Conservation (phyloP, 176 grass and related monocot species). For the Raddia guianensis region DNA sequence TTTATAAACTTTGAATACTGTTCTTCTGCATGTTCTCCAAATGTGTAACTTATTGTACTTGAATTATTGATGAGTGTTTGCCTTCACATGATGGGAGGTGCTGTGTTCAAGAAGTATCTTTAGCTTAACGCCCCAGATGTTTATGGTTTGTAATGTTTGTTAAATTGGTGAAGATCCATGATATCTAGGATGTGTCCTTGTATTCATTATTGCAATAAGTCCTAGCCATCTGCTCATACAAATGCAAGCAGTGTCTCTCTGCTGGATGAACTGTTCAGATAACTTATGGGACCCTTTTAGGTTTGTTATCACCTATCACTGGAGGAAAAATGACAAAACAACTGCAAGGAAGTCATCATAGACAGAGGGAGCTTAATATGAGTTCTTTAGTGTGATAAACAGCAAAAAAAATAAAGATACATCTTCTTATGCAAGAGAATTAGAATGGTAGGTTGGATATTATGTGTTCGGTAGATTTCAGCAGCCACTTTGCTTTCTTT, state of each 20-base stretch:
- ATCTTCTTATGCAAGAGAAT: slow-evolving; percentile 21
- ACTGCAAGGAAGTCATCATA: not conserved
- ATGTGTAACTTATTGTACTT: not conserved
- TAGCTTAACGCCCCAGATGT: not conserved
- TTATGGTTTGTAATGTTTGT: not conserved
- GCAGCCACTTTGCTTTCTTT: slow-evolving; percentile 5
- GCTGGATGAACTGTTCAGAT: not conserved
- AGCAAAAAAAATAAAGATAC: not conserved
- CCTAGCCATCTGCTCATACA: not conserved
- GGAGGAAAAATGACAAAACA: slow-evolving; percentile 6
- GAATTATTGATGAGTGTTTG: not conserved
- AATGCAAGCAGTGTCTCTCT: not conserved
- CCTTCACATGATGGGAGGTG: not conserved
- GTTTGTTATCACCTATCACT: not conserved
- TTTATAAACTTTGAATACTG: slow-evolving; percentile 2
- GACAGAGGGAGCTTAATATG: not conserved
- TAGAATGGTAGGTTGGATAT: slow-evolving; percentile 5
- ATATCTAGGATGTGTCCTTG: slow-evolving; percentile 15
- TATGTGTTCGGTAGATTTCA: not conserved
- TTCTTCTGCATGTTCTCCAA: not conserved
- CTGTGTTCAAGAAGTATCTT: not conserved
- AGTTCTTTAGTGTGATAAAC: not conserved
- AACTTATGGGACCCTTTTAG: not conserved
- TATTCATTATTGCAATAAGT: not conserved
- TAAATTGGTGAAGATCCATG: not conserved